Evolutionary conservation across 164 flowering plant species (phyloP).

Genomic region (Macadamia integrifolia): DNA sequence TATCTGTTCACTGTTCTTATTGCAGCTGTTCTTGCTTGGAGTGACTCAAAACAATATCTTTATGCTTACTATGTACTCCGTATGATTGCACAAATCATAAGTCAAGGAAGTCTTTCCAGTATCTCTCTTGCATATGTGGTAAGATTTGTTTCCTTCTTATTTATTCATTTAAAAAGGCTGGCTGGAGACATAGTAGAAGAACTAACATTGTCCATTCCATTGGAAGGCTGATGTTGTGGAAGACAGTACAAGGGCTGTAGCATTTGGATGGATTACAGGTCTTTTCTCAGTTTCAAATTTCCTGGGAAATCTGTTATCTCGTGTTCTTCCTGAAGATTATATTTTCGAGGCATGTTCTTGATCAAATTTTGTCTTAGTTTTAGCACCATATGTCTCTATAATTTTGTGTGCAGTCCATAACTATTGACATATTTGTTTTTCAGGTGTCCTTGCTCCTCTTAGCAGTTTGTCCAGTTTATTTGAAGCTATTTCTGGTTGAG

Average conservation of each 20-base stretch:
- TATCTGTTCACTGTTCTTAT: neutral
- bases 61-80: slow-evolving; percentile 80
- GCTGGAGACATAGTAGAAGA: neutral
- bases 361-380: slow-evolving; percentile 1
- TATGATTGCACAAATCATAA: slow-evolving; percentile 64
- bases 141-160: slow-evolving; percentile 16
- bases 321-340: slow-evolving; percentile 71
- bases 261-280: slow-evolving; percentile 81
- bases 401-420: slow-evolving; percentile 2
- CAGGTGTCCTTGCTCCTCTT: slow-evolving; percentile 80
- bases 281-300: slow-evolving; percentile 78
- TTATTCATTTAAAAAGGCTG: neutral
- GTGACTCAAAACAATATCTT: slow-evolving; percentile 52
- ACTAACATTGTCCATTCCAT: slow-evolving; percentile 9
- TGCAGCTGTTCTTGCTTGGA: slow-evolving; percentile 69
- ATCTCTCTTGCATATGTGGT: slow-evolving; percentile 85
- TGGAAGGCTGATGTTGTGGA: slow-evolving; percentile 69
- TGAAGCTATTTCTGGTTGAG: slow-evolving; percentile 64
- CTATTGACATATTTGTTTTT: slow-evolving; percentile 9
- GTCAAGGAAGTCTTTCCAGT: slow-evolving; percentile 94
- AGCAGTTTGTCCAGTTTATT: slow-evolving; percentile 52
- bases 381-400: neutral
- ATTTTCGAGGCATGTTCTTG: slow-evolving; percentile 52
- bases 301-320: slow-evolving; percentile 71
- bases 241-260: slow-evolving; percentile 60